These are phyloP conservation scores for Pseudogymnoascus sp. DNA, from an alignment of 2,329 filamentous ascomycete genomes.

Conservation along the genomic window DNA sequence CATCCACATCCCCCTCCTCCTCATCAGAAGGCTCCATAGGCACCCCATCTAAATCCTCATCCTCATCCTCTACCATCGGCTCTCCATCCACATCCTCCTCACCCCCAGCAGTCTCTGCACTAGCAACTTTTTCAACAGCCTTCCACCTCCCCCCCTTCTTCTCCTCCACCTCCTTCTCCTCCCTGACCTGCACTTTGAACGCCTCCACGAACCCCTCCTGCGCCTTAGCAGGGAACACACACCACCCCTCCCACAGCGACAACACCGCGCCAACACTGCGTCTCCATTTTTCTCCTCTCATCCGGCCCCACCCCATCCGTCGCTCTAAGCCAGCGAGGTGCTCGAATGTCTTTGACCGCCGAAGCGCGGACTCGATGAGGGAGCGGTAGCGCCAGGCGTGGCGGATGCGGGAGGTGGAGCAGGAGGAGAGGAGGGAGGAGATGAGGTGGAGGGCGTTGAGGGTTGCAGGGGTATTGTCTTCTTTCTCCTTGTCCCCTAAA, in stretches of 20 bases:
- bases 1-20: conserved; percentile 34
- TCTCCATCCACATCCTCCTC: conserved; percentile 38
- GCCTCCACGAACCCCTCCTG: conserved; percentile 62
- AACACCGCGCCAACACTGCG: conserved; percentile 49
- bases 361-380: conserved; percentile 54
- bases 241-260: conserved; percentile 58
- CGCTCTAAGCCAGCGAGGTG: conserved; percentile 55
- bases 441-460: conserved; percentile 76
- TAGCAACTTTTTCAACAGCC: conserved; percentile 27
- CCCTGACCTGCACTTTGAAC: conserved; percentile 38
- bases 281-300: conserved; percentile 60
- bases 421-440: conserved; percentile 59
- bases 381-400: conserved; percentile 63
- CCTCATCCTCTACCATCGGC: conserved; percentile 28
- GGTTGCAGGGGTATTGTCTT: conserved; percentile 64
- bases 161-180: conserved; percentile 36
- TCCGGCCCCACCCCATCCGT: conserved; percentile 55
- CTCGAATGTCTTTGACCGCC: conserved; percentile 52
- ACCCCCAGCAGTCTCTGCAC: conserved; percentile 22
- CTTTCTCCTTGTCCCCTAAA: conserved; percentile 32
- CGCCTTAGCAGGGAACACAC: conserved; percentile 63
- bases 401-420: conserved; percentile 52
- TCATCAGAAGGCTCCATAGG: conserved; percentile 38
- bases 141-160: conserved; percentile 34
- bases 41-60: conserved; percentile 31